Conservation (phyloP, 2,329 filamentous ascomycete genomes). For the Hymenoscyphus scutula region DNA sequence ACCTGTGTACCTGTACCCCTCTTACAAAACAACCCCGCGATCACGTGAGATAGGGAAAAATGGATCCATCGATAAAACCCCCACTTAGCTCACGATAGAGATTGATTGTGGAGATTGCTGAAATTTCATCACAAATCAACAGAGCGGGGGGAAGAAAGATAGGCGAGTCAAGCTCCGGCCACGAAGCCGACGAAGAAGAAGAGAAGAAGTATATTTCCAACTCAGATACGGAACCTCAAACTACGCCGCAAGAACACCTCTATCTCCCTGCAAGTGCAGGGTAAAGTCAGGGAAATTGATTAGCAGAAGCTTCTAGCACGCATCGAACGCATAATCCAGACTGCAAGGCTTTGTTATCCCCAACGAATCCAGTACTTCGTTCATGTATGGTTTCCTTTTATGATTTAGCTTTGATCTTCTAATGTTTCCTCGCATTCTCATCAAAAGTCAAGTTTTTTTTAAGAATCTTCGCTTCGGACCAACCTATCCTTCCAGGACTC, state of each 20-base stretch:
- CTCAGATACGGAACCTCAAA: no score
- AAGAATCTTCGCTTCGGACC: no score
- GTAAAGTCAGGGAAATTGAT: not conserved
- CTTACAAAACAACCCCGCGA: not conserved
- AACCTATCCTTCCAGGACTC: no score
- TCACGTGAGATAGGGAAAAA: not conserved
- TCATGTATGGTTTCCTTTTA: no score
- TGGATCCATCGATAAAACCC: not conserved
- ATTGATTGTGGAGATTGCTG: not conserved
- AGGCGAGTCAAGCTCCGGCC: not conserved
- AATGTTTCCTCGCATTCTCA: no score
- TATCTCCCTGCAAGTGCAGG: not conserved
- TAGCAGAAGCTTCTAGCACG: not conserved
- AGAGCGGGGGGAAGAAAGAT: not conserved
- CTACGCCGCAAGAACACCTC: not conserved
- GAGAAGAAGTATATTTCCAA: not conserved
- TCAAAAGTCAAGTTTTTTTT: no score
- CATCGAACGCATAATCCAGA: not conserved
- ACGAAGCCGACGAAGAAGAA: not conserved
- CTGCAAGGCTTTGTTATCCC: not conserved
- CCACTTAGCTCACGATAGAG: not conserved
- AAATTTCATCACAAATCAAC: not conserved
- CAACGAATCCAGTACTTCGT: not conserved
- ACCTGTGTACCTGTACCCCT: no score
- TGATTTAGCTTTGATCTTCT: no score